phyloP scores from a whole-genome alignment of 352 stramenopile species.

The Phytopythium chamaehyphon region DNA sequence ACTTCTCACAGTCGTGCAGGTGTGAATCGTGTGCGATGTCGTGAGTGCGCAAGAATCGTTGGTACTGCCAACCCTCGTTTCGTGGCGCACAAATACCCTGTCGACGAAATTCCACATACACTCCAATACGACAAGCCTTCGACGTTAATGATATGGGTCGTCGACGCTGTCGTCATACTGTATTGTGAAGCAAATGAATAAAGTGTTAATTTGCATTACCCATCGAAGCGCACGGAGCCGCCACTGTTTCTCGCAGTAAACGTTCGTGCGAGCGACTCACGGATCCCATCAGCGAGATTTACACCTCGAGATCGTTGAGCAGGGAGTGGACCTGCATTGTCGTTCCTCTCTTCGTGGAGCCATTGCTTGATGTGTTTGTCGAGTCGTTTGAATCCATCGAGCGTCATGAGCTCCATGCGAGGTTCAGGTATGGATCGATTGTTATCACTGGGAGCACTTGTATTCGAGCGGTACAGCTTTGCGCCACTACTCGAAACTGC shows the following conservation, averaged over 20 bases:
- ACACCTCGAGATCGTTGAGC: slow-evolving; percentile 17
- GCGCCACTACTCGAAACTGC: background rate
- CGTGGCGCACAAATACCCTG: slow-evolving; percentile 15
- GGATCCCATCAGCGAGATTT: slow-evolving; percentile 22
- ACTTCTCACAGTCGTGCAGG: slow-evolving; percentile 9
- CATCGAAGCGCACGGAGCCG: background rate
- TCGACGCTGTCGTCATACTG: slow-evolving; percentile 31
- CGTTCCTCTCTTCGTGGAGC: slow-evolving; percentile 15
- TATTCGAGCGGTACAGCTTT: background rate
- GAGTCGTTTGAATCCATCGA: slow-evolving; percentile 36
- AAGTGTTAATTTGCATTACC: background rate
- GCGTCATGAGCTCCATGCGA: slow-evolving; percentile 20
- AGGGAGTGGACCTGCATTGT: slow-evolving; percentile 7
- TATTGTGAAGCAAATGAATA: background rate
- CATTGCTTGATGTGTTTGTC: slow-evolving; percentile 30
- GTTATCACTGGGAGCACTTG: background rate
- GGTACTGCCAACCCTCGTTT: slow-evolving; percentile 18
- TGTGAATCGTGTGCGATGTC: slow-evolving; percentile 28
- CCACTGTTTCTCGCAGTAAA: slow-evolving; percentile 16
- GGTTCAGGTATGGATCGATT: background rate
- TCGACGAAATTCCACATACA: slow-evolving; percentile 21
- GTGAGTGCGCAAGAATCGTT: slow-evolving; percentile 6
- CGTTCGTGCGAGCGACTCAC: slow-evolving; percentile 22
- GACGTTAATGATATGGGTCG: slow-evolving; percentile 42
- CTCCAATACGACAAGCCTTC: slow-evolving; percentile 43